These are phyloP conservation scores for Phytophthora fragariae DNA, from an alignment of 352 stramenopile genomes.

Conservation along the genomic window DNA sequence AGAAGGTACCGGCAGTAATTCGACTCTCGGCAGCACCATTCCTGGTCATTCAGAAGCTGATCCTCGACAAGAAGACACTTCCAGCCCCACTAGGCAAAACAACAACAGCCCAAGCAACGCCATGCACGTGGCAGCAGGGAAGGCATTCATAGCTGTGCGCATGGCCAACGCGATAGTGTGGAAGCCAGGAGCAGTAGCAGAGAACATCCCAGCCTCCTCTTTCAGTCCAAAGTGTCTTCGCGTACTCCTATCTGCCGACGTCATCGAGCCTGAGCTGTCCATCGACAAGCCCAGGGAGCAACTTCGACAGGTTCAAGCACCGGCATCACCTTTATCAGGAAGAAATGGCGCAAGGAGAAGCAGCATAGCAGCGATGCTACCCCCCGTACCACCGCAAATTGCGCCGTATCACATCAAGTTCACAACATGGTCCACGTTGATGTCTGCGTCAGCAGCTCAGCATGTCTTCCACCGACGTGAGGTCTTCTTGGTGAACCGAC, in stretches of 20 bases:
- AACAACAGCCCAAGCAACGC: constrained; percentile 13
- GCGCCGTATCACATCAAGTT: constrained; percentile 67
- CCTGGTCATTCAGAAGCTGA: constrained; percentile 7
- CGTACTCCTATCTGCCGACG: constrained; percentile 64
- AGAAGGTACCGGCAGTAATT: background rate
- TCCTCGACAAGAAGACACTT: constrained; percentile 26
- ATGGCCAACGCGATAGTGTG: constrained; percentile 64
- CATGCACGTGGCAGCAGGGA: constrained; percentile 50
- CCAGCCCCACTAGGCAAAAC: background rate
- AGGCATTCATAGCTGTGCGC: constrained; percentile 75
- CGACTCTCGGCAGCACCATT: constrained; percentile 11
- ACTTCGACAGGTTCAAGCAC: constrained; percentile 16
- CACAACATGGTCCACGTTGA: constrained; percentile 76
- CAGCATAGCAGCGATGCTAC: background rate
- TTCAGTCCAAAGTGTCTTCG: constrained; percentile 60
- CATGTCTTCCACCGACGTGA: constrained; percentile 63
- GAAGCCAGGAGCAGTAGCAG: constrained; percentile 9
- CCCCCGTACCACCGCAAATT: constrained; percentile 1
- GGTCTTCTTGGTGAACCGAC: constrained; percentile 66
- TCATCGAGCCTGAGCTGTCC: constrained; percentile 70
- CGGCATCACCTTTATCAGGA: constrained; percentile 2
- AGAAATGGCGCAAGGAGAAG: constrained; percentile 11
- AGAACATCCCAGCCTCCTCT: constrained; percentile 25
- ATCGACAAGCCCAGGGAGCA: constrained; percentile 56
- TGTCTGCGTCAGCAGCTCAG: constrained; percentile 27